Evolutionary conservation across 768 basidiomycete species (phyloP).

Genomic region (Clitopilus passeckerianus): DNA sequence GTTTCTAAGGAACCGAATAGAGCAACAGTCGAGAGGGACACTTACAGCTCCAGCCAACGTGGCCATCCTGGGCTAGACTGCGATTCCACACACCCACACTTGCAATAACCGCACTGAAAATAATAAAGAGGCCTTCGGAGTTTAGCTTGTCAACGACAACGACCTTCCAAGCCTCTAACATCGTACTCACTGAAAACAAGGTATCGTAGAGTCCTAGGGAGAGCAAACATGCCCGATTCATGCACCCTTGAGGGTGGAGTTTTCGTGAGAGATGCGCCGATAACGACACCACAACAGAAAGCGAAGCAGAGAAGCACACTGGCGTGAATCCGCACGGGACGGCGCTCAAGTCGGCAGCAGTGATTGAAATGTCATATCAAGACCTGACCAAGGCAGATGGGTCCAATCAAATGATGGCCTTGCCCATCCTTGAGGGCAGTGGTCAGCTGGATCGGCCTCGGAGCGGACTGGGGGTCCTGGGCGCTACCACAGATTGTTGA

Average conservation of each 20-base stretch:
- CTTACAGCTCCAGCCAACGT: slow-evolving; percentile 32
- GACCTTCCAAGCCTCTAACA: neutral
- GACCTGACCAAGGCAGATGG: neutral
- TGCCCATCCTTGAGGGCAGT: neutral
- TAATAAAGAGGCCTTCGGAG: slow-evolving; percentile 47
- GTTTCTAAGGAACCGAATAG: neutral
- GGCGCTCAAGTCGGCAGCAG: neutral
- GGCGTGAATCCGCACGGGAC: neutral
- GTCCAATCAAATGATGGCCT: neutral
- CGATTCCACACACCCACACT: slow-evolving; percentile 69
- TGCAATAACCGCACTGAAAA: slow-evolving; percentile 61
- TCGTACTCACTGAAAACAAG: slow-evolving; percentile 50
- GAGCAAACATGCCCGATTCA: slow-evolving; percentile 36
- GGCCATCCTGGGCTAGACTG: slow-evolving; percentile 33
- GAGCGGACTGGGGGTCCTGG: neutral
- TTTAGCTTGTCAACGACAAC: neutral
- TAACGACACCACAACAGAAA: slow-evolving; percentile 26
- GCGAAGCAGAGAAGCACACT: neutral
- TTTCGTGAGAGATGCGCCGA: slow-evolving; percentile 15
- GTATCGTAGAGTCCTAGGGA: slow-evolving; percentile 51
- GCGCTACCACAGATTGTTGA: neutral
- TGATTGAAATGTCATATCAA: neutral
- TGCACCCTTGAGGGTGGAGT: slow-evolving; percentile 15
- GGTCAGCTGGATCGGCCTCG: neutral
- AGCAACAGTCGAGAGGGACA: slow-evolving; percentile 3